Base-by-base conservation (phyloP, 2,329 filamentous ascomycete genomes). In the Pyrenochaeta sp. region DNA sequence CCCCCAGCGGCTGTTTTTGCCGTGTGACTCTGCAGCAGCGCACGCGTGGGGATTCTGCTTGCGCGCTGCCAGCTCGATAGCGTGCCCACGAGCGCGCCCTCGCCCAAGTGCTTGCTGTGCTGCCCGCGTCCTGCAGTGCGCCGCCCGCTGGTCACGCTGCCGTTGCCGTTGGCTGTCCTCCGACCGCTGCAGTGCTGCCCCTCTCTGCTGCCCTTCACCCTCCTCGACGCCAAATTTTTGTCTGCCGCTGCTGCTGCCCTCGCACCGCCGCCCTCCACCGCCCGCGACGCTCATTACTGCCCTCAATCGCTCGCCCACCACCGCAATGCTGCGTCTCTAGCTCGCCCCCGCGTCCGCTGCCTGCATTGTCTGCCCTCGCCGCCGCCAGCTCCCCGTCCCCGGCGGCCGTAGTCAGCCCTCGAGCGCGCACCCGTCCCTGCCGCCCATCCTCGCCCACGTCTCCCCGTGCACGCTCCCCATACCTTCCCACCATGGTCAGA, bases 401-500 rank as follows among this genome's bases (percentile, higher is more conserved):
- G 41, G 45, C 55, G 47, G 22, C 48, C 30, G 48, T 34, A 44
- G 43, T 48, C 55, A 48, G 26, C 48, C 28, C 39, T 31, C 21
- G 26, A 30, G 43, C 36, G 44, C 48, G 41, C 41, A 23, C 27
- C 41, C 39, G 18, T 19, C 46, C 29, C 38, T 36, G 7, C 18
- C 28, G 30, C 43, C 20, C 34, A 22, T 34, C 29, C 40, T 39
- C 41, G 39, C 36, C 38, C 31, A 18, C 50, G 24, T 21, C 27
- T 36, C 36, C 35, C 35, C 18, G 15, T 14, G 4, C 17, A 21
- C 27, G 27, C 27, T 17, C 27, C 7, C 41, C 40, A 28, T 32
- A 20, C 30, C 48, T 46, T 31, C 46, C 49, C 54, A 71, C 56
- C 51, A 72, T 72, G 69, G 60, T 69, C 58, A 34, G 50, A 55